Conservation (phyloP, 2,329 filamentous ascomycete genomes). For the Venturia pyrina region DNA sequence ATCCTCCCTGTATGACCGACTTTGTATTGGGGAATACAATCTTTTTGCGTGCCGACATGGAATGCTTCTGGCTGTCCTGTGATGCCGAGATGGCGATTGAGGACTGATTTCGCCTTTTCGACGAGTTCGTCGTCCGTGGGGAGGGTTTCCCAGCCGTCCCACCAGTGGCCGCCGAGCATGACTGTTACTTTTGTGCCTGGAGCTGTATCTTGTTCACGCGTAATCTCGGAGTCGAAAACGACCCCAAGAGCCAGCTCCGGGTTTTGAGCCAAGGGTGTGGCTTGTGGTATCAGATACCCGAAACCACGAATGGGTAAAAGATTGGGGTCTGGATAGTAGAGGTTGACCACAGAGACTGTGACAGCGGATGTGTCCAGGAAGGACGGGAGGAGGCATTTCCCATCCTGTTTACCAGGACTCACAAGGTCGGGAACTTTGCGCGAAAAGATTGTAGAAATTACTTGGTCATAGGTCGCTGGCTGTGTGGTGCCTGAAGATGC, state of each 20-base stretch:
- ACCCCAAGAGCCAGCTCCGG: conserved; percentile 80
- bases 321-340: conserved; percentile 62
- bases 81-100: conserved; percentile 68
- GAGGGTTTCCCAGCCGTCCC: conserved; percentile 54
- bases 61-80: conserved; percentile 50
- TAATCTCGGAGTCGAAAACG: conserved; percentile 72
- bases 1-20: conserved; percentile 59
- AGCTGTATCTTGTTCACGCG: conserved; percentile 37
- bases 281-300: conserved; percentile 81
- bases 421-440: conserved; percentile 22
- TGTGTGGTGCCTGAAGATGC: not conserved
- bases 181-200: conserved; percentile 79
- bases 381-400: conserved; percentile 20
- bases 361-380: conserved; percentile 53
- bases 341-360: conserved; percentile 84
- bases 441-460: conserved; percentile 53
- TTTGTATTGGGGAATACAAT: conserved; percentile 86
- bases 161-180: conserved; percentile 92
- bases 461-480: conserved; percentile 40
- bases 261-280: conserved; percentile 60
- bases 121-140: conserved; percentile 59
- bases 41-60: conserved; percentile 48
- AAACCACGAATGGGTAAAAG: conserved; percentile 64
- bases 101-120: conserved; percentile 56
- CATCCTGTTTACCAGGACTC: conserved; percentile 10